Conservation (phyloP, 352 stramenopile genomes). For the Globisporangium spinosum region DNA sequence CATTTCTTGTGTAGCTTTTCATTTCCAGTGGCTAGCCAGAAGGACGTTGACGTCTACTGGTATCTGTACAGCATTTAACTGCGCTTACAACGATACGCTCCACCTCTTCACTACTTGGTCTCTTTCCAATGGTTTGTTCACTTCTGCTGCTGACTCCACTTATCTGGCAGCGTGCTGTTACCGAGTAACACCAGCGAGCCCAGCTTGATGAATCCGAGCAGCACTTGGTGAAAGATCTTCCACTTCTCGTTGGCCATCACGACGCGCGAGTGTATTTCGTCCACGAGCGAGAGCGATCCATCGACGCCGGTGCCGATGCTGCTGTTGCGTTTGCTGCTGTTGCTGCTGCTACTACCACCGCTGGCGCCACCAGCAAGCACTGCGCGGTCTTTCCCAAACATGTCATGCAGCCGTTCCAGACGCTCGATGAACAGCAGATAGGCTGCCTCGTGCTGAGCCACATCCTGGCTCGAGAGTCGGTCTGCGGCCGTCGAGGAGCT, state of each 20-base stretch:
- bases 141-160: constrained; percentile 28
- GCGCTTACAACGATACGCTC: neutral
- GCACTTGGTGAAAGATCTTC: constrained; percentile 70
- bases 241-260: constrained; percentile 60
- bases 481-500: constrained; percentile 43
- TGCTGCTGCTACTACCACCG: neutral
- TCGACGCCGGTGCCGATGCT: constrained; percentile 24
- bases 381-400: constrained; percentile 19
- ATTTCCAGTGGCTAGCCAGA: no score
- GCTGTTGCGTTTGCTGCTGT: constrained; percentile 12
- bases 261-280: constrained; percentile 32
- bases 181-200: constrained; percentile 46
- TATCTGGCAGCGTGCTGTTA: constrained; percentile 55
- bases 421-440: constrained; percentile 54
- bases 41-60: neutral
- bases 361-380: no score
- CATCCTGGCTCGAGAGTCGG: constrained; percentile 59
- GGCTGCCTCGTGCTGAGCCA: constrained; percentile 57
- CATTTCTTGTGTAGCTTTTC: neutral
- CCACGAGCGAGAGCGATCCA: constrained; percentile 26
- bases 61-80: neutral
- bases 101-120: neutral
- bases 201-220: constrained; percentile 57
- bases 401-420: constrained; percentile 36
- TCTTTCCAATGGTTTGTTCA: neutral